A percentile compares a stretch with the other conserved stretches of the same genome.
These are phyloP conservation scores for Aquanectria penicillioides DNA, from an alignment of 2,329 filamentous ascomycete species.

Conservation along the genomic window DNA sequence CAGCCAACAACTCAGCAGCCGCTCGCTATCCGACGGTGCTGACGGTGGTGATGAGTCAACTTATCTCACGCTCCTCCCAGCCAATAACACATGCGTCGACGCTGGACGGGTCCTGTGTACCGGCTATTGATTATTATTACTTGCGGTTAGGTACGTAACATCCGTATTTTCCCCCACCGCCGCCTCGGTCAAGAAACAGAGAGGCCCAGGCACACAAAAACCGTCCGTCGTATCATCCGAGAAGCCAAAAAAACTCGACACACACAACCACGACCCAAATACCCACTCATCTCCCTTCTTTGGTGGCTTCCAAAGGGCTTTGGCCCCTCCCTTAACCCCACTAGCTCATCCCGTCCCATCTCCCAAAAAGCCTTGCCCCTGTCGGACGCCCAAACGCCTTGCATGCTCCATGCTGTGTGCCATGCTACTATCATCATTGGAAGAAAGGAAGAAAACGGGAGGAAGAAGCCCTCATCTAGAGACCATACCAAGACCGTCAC, in stretches of 20 bases:
- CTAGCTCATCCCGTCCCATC: slow-evolving; percentile 15
- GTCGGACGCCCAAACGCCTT: slow-evolving; percentile 25
- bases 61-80: too few species aligned
- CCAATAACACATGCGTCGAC: too few species aligned
- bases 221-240: slow-evolving; percentile 2
- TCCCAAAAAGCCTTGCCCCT: not conserved
- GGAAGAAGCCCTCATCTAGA: not conserved
- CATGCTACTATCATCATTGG: not conserved
- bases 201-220: not conserved
- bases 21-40: too few species aligned
- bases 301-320: not conserved
- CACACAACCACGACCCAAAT: too few species aligned
- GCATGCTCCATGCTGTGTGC: not conserved
- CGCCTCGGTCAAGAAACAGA: too few species aligned
- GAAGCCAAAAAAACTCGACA: not conserved
- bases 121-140: too few species aligned
- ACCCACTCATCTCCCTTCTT: not conserved
- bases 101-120: too few species aligned
- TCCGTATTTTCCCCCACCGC: too few species aligned
- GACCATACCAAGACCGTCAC: slow-evolving; percentile 8
- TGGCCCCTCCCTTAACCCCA: slow-evolving; percentile 1
- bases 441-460: not conserved
- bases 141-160: not conserved
- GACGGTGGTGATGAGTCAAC: too few species aligned
- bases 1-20: too few species aligned